Evolutionary conservation across 2,329 filamentous ascomycete genomes (phyloP).

Genomic region (Xylariaceae sp.): DNA sequence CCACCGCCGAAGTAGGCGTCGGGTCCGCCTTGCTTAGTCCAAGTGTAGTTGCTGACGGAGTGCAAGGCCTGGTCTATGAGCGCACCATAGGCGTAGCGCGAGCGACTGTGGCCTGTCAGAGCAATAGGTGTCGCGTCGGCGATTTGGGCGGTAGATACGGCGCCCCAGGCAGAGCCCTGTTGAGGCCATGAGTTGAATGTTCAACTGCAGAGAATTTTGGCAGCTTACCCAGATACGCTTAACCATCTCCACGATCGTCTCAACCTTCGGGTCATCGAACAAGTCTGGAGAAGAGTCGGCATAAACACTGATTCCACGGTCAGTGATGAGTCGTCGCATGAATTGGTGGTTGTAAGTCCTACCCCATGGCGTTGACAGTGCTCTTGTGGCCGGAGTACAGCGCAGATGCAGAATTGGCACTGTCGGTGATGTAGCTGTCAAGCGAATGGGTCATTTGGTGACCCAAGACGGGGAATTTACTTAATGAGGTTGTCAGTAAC

Average conservation of each 20-base stretch:
- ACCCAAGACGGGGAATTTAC: constrained; percentile 76
- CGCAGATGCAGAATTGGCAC: constrained; percentile 79
- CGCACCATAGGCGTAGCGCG: constrained; percentile 65
- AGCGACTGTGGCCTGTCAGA: constrained; percentile 68
- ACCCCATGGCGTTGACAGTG: constrained; percentile 77
- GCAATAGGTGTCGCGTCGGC: constrained; percentile 81
- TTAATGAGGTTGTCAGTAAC: too few relatives aligned
- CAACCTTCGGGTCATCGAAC: constrained; percentile 83
- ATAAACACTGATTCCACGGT: constrained; percentile 53
- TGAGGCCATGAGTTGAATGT: background rate
- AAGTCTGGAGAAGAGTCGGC: constrained; percentile 70
- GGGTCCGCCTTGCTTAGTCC: constrained; percentile 70
- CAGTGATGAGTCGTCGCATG: background rate
- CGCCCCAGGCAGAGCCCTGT: constrained; percentile 54
- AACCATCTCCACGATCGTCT: constrained; percentile 78
- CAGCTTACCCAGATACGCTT: constrained; percentile 58
- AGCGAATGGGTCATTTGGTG: constrained; percentile 89
- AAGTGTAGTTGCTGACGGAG: constrained; percentile 76
- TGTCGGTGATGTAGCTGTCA: constrained; percentile 82
- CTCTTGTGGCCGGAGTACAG: constrained; percentile 83
- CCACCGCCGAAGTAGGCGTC: constrained; percentile 83
- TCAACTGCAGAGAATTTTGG: background rate
- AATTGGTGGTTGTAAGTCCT: constrained; percentile 16
- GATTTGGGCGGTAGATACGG: constrained; percentile 77
- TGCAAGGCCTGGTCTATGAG: constrained; percentile 76